Percentiles rank a stretch among this genome's conserved stretches.
These are phyloP conservation scores for Butyriboletus pseudospeciosus DNA, from an alignment of 1,284 basidiomycete species.

Conservation along the genomic window DNA sequence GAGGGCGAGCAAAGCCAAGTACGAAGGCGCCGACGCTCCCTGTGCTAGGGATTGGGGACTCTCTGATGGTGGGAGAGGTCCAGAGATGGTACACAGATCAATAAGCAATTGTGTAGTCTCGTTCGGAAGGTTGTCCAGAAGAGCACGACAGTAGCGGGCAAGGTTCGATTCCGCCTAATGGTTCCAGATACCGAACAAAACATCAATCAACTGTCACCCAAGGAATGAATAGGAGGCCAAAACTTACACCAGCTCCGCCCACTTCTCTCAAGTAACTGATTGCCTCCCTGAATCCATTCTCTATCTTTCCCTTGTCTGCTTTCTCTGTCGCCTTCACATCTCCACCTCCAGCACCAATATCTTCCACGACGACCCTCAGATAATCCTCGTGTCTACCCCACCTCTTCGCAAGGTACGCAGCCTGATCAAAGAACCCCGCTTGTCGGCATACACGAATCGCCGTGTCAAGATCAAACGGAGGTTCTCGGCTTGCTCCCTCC, in stretches of 20 bases:
- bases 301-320: constrained; percentile 20
- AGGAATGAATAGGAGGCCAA: background rate
- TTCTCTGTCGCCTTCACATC: constrained; percentile 9
- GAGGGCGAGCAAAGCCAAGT: constrained; percentile 75
- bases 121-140: constrained; percentile 78
- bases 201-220: background rate
- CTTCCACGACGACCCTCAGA: constrained; percentile 91
- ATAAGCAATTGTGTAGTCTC: constrained; percentile 90
- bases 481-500: constrained; percentile 50
- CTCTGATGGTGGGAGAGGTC: constrained; percentile 37
- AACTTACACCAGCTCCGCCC: constrained; percentile 70
- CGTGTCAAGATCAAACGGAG: constrained; percentile 95
- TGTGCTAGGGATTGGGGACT: constrained; percentile 22
- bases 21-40: constrained; percentile 49
- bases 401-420: constrained; percentile 88
- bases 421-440: constrained; percentile 94
- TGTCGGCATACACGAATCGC: constrained; percentile 96
- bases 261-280: constrained; percentile 76
- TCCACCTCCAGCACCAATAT: constrained; percentile 57
- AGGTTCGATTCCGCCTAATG: constrained; percentile 75
- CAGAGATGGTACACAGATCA: constrained; percentile 81
- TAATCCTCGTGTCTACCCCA: constrained; percentile 93
- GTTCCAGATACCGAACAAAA: background rate
- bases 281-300: constrained; percentile 63
- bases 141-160: constrained; percentile 76